Evolutionary conservation across 2,329 filamentous ascomycete genomes (phyloP).

Genomic region (Hymenoscyphus occultus): DNA sequence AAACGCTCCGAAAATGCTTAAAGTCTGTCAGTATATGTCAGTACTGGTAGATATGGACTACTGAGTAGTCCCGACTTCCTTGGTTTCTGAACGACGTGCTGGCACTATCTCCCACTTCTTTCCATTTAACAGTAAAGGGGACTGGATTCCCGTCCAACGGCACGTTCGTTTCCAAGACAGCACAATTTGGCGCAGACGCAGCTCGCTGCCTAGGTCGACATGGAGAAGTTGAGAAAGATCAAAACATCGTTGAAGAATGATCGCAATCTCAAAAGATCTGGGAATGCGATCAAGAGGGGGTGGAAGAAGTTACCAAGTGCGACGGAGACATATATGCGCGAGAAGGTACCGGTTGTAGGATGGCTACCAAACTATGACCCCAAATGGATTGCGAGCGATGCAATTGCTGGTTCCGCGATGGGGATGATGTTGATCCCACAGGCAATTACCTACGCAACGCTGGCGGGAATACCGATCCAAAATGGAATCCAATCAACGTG

Average conservation of each 20-base stretch:
- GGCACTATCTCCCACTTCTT: not conserved
- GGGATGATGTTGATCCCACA: constrained; percentile 61
- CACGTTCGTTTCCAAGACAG: not conserved
- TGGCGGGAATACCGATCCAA: constrained; percentile 59
- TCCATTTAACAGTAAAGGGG: not conserved
- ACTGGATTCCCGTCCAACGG: not conserved
- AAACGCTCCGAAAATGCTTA: not conserved
- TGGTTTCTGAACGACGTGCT: not conserved
- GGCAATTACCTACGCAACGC: constrained; percentile 59
- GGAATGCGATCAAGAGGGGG: constrained; percentile 1
- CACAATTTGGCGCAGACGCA: not conserved
- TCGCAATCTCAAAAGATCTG: constrained; percentile 8
- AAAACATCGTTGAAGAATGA: constrained; percentile 8
- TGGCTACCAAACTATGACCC: constrained; percentile 62
- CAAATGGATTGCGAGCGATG: constrained; percentile 59
- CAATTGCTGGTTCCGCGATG: constrained; percentile 59
- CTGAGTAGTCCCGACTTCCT: not conserved
- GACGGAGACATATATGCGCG: constrained; percentile 52
- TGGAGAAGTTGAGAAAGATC: constrained; percentile 4
- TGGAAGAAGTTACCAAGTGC: constrained; percentile 45
- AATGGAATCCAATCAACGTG: constrained; percentile 59
- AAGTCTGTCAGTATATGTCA: not conserved
- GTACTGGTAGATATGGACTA: not conserved
- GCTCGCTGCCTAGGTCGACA: not conserved
- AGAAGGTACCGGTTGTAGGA: constrained; percentile 59